phyloP scores from a whole-genome alignment of 257 asterid genomes.

The Solanum appendiculatum region DNA sequence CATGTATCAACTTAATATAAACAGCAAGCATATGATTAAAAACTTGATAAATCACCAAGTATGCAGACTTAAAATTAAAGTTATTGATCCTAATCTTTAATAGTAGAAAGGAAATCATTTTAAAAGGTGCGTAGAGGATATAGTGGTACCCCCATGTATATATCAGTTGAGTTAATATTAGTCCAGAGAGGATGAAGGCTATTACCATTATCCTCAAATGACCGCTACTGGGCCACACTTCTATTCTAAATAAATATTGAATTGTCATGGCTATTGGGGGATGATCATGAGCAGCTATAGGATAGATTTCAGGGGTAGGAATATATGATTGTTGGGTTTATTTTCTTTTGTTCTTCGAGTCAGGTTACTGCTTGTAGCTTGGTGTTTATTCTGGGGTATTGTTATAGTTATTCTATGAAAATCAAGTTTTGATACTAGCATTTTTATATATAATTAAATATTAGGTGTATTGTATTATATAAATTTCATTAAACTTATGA shows the following conservation, averaged over 20 bases:
- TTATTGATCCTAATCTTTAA: background rate
- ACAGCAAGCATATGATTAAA: background rate
- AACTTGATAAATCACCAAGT: background rate
- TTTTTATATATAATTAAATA: too few relatives aligned
- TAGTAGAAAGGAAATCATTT: background rate
- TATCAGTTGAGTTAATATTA: background rate
- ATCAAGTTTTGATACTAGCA: too few relatives aligned
- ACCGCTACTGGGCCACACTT: background rate
- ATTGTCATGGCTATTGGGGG: too few relatives aligned
- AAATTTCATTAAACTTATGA: too few relatives aligned
- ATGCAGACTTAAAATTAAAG: background rate
- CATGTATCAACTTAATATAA: background rate
- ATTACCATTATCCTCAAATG: background rate
- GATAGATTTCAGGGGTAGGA: too few relatives aligned
- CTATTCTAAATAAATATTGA: background rate
- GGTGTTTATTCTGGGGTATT: too few relatives aligned
- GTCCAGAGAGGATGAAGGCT: slow-evolving; percentile 26
- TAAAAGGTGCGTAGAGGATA: background rate
- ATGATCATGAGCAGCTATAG: too few relatives aligned
- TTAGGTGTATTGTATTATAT: too few relatives aligned
- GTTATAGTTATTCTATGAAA: too few relatives aligned
- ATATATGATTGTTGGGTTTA: too few relatives aligned
- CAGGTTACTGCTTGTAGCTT: too few relatives aligned
- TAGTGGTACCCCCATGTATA: background rate
- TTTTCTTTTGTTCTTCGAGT: too few relatives aligned